Evolutionary conservation across 495 filamentous ascomycete species (phyloP), one percentile per base, ranked within the genome.

Genomic region (Penicillium cinerascens): DNA sequence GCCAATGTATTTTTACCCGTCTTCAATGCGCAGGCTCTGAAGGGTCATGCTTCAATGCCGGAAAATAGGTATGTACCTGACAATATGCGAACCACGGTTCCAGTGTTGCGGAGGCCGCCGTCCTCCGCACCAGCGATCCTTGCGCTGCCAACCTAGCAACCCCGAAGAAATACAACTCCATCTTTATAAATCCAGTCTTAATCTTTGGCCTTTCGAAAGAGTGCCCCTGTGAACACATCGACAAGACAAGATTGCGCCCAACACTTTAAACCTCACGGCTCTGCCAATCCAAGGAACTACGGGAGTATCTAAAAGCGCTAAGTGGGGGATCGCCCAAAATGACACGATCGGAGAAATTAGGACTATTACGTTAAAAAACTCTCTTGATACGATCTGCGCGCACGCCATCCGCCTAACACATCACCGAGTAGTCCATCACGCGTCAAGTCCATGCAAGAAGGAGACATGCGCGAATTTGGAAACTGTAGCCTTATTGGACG

Each of bases 21-120:
- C 7, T 3, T 26, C 9, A 10, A 10, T 29, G 9, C n/a, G n/a
- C n/a, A n/a, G n/a, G n/a, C 26, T 7, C 26, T 9, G 29, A 11
- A 33, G 8, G 29, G 29, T 33, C 29, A 33, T 39, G 1, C 6
- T 49, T 15, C n/a, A 49, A 29, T 41, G 11, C 35, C 22, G 35
- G 22, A 13, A 33, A 42, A 26, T 4, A 16, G 47, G n/a, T n/a
- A n/a, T n/a, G 4, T 23, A 22, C 29, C 29, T 33, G 29, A 33
- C 29, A 8, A 10, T 49, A 5, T 33, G 37, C 29, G 47, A 25
- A 38, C 39, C 47, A 44, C 21, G 18, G 13, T 37, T 44, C 46
- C 17, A 18, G 40, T 39, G 40, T 50, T 55, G 52, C 52, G 52
- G 52, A 47, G 47, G 26, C 26, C 52, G 52, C 18, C 52, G 52